A percentile compares a stretch with the other conserved stretches of the same genome.
Evolutionary conservation across 805 yeast genomes (phyloP).

Genomic region (Maudiozyma saulgeensis): DNA sequence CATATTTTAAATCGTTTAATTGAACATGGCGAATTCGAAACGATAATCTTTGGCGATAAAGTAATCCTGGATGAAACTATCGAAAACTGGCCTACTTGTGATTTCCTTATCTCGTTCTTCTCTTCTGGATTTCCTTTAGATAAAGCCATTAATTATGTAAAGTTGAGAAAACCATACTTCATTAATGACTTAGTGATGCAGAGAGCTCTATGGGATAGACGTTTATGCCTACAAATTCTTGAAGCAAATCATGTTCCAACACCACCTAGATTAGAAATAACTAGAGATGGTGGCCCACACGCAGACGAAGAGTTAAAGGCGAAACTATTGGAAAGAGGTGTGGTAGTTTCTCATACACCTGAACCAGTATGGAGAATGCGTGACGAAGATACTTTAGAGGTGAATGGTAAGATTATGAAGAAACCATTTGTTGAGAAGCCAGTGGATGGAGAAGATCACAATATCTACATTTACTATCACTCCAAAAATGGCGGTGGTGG

Average conservation of each 20-base stretch:
- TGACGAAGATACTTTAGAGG: conserved; percentile 74
- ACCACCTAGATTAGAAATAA: conserved; percentile 77
- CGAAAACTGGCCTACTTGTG: conserved; percentile 99
- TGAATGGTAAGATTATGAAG: conserved; percentile 57
- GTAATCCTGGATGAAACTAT: conserved; percentile 86
- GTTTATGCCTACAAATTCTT: conserved; percentile 71
- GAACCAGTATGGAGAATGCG: conserved; percentile 84
- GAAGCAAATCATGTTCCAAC: conserved; percentile 82
- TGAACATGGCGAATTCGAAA: conserved; percentile 91
- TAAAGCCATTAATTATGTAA: conserved; percentile 85
- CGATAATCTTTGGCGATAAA: conserved; percentile 94
- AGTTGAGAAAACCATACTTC: conserved; percentile 78
- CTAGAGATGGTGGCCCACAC: conserved; percentile 95
- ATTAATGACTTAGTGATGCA: conserved; percentile 87
- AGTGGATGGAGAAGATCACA: conserved; percentile 97
- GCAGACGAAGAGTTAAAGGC: conserved; percentile 58
- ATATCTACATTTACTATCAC: conserved; percentile 85
- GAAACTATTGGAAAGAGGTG: conserved; percentile 53
- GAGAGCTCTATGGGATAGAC: conserved; percentile 94
- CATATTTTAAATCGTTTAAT: conserved; percentile 79
- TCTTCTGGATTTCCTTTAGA: conserved; percentile 95
- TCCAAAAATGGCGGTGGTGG: conserved; percentile 95
- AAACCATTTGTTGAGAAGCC: conserved; percentile 98
- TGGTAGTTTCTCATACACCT: conserved; percentile 33
- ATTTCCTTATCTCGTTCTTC: conserved; percentile 84